Evolutionary conservation across 1,139 yeast species (phyloP), one percentile per base, ranked within the genome.

Genomic region (Suhomyces terraborum): DNA sequence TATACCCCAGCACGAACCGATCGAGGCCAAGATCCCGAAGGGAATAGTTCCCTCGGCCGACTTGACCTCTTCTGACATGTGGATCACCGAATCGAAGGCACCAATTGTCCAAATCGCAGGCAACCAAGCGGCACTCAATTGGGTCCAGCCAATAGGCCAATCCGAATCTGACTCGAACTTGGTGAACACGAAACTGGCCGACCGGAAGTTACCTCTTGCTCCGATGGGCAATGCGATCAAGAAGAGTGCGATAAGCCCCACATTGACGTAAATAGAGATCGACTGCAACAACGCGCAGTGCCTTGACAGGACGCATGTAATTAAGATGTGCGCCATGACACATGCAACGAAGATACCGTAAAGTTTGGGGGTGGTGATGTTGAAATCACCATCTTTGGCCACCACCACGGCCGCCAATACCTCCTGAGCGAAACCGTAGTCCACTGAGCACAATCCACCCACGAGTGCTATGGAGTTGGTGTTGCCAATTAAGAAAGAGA

Each of bases 31-130:
- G 40, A 80, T 83, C 22, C 88, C 91, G 32, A 77, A 61, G 8
- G 91, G 88, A 13, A 83, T 82, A n/a, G 87, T 79, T 40, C 66
- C 69, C 18, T 81, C 70, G 9, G 91, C 88, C 53, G 81, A 77
- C 32, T 69, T 67, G 19, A 86, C 85, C 56, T 84, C 91, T 59
- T 84, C 93, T 20, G 82, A 73, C 76, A 82, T 78, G 59, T 84
- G 91, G 36, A 83, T 80, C 50, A 84, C 81, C 5, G 85, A 77
- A 57, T 84, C 91, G 55, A 82, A 83, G 0, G 86, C 82, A 48
- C 82, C 82, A 52, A 79, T 79, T 12, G 82, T 77, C 84, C 84
- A 79, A 38, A 77, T 77, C 1, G 85, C 82, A 2, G 87, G 81
- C 73, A 82, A 74, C 75, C 84, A 76, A 13, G 82, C 70, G 36